phyloP scores from a whole-genome alignment of 495 filamentous ascomycete species.

The Corynascus novoguineensis region DNA sequence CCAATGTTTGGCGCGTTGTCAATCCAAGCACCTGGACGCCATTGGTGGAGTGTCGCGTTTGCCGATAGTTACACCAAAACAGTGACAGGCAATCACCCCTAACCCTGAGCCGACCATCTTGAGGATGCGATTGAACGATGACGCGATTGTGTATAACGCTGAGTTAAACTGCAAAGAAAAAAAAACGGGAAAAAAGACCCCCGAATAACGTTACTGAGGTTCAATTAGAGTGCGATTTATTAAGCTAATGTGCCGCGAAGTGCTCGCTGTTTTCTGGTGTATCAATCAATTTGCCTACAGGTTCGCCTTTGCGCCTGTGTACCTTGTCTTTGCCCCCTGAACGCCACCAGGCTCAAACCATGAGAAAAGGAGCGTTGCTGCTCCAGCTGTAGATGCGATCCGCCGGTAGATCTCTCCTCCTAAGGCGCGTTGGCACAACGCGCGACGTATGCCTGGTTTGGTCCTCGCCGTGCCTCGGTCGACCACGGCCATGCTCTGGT shows the following conservation, averaged over 20 bases:
- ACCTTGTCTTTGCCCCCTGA: not conserved
- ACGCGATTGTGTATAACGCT: not conserved
- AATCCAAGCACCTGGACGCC: not conserved
- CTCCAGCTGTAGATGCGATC: constrained; percentile 1
- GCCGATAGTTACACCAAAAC: not conserved
- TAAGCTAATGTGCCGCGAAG: not conserved
- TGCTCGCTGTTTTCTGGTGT: not conserved
- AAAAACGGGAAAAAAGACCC: too few species aligned
- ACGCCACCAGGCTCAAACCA: constrained; percentile 10
- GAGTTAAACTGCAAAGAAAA: not conserved
- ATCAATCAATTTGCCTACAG: not conserved
- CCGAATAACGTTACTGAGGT: not conserved
- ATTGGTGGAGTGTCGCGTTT: not conserved
- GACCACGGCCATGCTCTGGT: too few species aligned
- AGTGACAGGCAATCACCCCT: not conserved
- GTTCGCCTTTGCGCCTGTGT: not conserved
- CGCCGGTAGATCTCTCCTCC: constrained; percentile 5
- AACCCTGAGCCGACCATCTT: not conserved
- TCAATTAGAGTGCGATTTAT: not conserved
- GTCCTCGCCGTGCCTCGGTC: too few species aligned
- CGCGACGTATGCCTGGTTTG: constrained; percentile 4
- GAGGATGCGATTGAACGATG: too few species aligned
- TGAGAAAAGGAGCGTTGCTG: constrained; percentile 2
- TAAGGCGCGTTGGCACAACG: not conserved
- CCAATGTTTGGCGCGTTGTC: not conserved